Percentiles rank a stretch among this genome's conserved stretches.
Evolutionary conservation across 345 rosid species (phyloP).

Genomic region (Punica granatum): DNA sequence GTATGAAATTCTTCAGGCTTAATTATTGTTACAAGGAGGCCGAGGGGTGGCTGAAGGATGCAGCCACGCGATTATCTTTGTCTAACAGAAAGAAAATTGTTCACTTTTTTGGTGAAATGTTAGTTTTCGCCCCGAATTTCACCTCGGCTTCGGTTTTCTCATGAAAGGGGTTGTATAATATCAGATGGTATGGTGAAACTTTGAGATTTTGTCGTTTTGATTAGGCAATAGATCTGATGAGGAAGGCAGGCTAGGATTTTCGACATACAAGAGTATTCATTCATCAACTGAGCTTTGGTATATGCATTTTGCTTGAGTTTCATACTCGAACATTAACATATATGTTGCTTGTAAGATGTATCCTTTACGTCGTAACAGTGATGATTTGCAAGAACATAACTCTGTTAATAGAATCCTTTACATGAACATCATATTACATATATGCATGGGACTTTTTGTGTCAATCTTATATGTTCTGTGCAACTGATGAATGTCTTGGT

Average conservation of each 20-base stretch:
- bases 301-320: neutral
- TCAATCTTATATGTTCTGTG: neutral
- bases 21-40: slow-evolving; percentile 1
- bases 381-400: too few relatives aligned
- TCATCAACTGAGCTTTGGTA: neutral
- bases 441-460: too few relatives aligned
- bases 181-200: neutral
- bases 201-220: neutral
- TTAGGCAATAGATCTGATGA: neutral
- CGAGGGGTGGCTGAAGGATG: slow-evolving; percentile 1
- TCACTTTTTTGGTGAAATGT: neutral
- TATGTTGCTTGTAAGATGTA: too few relatives aligned
- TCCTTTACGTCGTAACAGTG: too few relatives aligned
- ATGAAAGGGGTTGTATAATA: neutral
- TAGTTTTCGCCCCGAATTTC: neutral
- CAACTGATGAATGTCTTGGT: neutral
- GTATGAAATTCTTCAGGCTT: slow-evolving; percentile 3
- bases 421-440: too few relatives aligned
- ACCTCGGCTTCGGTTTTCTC: neutral
- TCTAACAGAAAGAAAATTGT: neutral
- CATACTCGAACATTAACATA: too few relatives aligned
- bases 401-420: too few relatives aligned
- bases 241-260: neutral
- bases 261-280: neutral
- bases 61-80: slow-evolving; percentile 2